Evolutionary conservation across 1,139 yeast species (phyloP), one percentile per base, ranked within the genome.

Genomic region (Yamadazyma kanchanaburiensis): DNA sequence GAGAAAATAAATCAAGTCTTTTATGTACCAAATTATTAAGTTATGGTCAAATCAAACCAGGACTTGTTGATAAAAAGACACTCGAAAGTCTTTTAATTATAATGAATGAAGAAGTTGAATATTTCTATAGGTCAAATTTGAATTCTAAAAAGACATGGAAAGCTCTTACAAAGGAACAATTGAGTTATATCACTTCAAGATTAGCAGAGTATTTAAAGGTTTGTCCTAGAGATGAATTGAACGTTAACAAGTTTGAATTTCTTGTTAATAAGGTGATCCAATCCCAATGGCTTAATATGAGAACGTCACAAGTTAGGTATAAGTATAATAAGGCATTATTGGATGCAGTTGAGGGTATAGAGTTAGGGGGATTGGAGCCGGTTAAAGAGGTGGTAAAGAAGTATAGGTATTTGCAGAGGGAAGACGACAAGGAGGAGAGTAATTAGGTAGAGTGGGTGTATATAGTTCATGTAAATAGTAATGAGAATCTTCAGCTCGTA

Each of bases 71-170:
- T 18, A 10, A 7, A 7, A 7, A 18, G 10, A 18, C 20, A 18
- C 10, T 8, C 20, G 20, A 18, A 10, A 18, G 10, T 18, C 20
- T 18, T 18, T 18, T 18, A 18, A 18, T 60, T 2, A 48, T 54
- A 24, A 52, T 68, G 28, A 49, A 49, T 35, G 55, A 58, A 15
- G 70, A 65, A 31, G 34, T 66, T 11, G 55, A 58, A 34, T 58
- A 62, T 34, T 60, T 50, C 42, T 56, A 57, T 27, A 68, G 64
- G 35, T 49, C 38, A 30, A 60, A 64, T 31, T 49, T 44, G 26
- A 58, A 59, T 22, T 43, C 9, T 11, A 30, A 30, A 15, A 20
- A 20, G 5, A 25, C 25, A 6, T 17, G 20, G 24, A 49, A 43
- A 27, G 47, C 58, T 3, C 45, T 63, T 12, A 49, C 49, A 6